Evolutionary conservation across 169 alveolate species (phyloP), one percentile per base, ranked within the genome.

Genomic region (Plasmodium ovale): DNA sequence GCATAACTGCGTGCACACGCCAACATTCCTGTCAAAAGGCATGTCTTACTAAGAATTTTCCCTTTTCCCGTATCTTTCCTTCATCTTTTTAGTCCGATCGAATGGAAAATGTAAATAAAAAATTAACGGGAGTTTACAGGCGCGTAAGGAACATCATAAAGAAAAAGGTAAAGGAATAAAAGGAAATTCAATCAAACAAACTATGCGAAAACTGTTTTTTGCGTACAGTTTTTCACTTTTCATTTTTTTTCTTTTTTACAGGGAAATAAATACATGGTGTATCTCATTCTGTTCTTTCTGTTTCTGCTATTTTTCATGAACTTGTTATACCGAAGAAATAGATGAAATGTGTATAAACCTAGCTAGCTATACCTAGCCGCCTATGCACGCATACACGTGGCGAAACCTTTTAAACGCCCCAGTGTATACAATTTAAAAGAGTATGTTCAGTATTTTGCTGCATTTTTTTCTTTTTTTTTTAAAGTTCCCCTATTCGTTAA

Each of bases 251-350:
- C 33, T 72, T 58, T 73, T 73, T 73, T 73, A 37, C 64, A 79
- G 89, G 89, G 89, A 21, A 79, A 79, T 79, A 79, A 79, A 62
- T 79, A 79, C 59, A 47, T 79, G 82, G 16, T 79, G 21, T 79
- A 79, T 44, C 89, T 79, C 39, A 51, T 79, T 33, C 51, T 79
- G 33, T 79, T 79, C 69, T 79, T 79, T 58, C 72, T 79, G 31
- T 64, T 79, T 79, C 49, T 79, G 39, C 31, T 79, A 14, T 79
- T 79, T 31, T 79, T 79, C 31, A 79, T 79, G 89, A 60, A 79
- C 29, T 79, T 62, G 54, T 49, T 79, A 79, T 79, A 79, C 56
- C 64, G 89, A 47, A 79, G 64, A 68, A 79, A 62, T 33, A 79
- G 58, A 64, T 79, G 49, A 49, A 60, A 9, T 3, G 16, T 47